Evolutionary conservation across 2,329 filamentous ascomycete genomes (phyloP).

Genomic region (Verticillium tricorpus): DNA sequence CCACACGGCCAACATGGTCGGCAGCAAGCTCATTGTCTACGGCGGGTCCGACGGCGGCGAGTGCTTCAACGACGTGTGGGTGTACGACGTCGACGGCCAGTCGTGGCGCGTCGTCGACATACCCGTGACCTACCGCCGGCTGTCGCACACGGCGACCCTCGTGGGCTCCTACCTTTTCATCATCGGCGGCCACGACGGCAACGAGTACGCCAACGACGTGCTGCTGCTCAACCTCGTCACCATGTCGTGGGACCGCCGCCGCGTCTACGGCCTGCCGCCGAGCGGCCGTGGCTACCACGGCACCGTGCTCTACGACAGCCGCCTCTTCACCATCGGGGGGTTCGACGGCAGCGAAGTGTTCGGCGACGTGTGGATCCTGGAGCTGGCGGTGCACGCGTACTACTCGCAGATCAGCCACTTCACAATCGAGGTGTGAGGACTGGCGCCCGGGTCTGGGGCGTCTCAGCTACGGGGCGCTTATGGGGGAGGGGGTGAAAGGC

Average conservation of each 20-base stretch:
- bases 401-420: constrained; percentile 73
- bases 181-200: constrained; percentile 65
- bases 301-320: constrained; percentile 60
- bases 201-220: constrained; percentile 66
- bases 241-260: constrained; percentile 68
- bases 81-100: constrained; percentile 62
- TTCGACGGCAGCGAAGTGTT: constrained; percentile 67
- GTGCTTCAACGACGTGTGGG: constrained; percentile 70
- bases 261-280: constrained; percentile 59
- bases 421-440: constrained; percentile 55
- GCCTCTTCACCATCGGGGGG: constrained; percentile 60
- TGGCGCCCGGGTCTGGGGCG: too few species aligned
- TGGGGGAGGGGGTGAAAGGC: too few species aligned
- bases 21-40: constrained; percentile 67
- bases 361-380: constrained; percentile 62
- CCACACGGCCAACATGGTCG: constrained; percentile 70
- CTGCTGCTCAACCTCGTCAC: constrained; percentile 65
- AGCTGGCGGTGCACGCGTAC: constrained; percentile 66
- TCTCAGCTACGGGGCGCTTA: too few species aligned
- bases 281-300: constrained; percentile 64
- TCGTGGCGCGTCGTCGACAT: constrained; percentile 57
- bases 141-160: constrained; percentile 65
- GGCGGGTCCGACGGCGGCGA: constrained; percentile 67
- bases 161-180: constrained; percentile 68
- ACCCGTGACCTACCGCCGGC: constrained; percentile 55